phyloP scores from a whole-genome alignment of 805 yeast genomes.

The Yarrowia sp. region DNA sequence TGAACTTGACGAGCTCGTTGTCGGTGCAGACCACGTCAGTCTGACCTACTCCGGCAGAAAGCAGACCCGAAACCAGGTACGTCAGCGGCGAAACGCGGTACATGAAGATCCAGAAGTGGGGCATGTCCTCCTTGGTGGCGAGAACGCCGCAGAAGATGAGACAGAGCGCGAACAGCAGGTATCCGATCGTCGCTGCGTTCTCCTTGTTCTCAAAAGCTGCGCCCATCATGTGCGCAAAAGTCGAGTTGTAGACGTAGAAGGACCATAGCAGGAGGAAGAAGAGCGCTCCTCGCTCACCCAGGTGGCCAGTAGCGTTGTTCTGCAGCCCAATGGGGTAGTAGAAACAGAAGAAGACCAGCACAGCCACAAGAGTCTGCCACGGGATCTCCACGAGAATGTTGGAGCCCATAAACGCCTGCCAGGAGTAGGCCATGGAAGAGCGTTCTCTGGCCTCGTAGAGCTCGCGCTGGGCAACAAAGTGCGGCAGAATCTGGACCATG shows the following conservation, averaged over 20 bases:
- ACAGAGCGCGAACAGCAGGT: constrained; percentile 57
- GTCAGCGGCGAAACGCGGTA: constrained; percentile 71
- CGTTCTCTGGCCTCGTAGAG: constrained; percentile 71
- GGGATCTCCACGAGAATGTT: constrained; percentile 68
- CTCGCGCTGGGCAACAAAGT: constrained; percentile 58
- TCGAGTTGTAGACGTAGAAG: constrained; percentile 49
- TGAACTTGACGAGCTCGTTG: constrained; percentile 49
- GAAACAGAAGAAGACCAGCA: constrained; percentile 56
- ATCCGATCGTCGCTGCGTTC: constrained; percentile 61
- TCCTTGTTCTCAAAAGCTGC: constrained; percentile 40
- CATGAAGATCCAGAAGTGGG: constrained; percentile 81
- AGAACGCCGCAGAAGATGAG: constrained; percentile 78
- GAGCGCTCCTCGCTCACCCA: constrained; percentile 45
- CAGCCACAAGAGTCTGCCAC: constrained; percentile 59
- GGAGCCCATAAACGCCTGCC: constrained; percentile 61
- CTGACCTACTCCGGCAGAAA: constrained; percentile 49
- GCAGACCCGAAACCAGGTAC: constrained; percentile 58
- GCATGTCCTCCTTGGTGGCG: constrained; percentile 51
- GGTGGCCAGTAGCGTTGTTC: constrained; percentile 43
- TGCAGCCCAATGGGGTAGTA: constrained; percentile 74
- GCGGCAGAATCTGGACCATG: constrained; percentile 62
- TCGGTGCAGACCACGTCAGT: constrained; percentile 48
- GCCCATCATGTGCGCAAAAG: constrained; percentile 45
- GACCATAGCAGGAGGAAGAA: constrained; percentile 42
- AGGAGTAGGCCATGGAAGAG: constrained; percentile 66